Conservation (phyloP, 2,329 filamentous ascomycete genomes). For the Colletotrichum endophyticum region DNA sequence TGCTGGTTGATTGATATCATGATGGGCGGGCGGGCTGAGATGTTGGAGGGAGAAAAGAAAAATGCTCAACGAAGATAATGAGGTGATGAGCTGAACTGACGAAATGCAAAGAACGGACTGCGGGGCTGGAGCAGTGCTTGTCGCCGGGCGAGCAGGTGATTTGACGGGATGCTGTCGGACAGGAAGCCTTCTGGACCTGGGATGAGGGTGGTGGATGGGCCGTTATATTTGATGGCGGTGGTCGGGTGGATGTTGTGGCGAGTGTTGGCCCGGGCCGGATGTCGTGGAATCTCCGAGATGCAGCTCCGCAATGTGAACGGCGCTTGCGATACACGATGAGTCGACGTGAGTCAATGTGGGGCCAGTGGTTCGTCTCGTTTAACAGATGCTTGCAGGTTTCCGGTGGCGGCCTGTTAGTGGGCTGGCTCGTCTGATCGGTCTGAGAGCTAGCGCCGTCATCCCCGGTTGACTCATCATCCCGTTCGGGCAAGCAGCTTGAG, state of each 20-base stretch:
- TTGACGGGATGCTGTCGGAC: background rate
- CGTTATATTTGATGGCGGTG: background rate
- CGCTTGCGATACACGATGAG: background rate
- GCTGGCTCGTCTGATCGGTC: background rate
- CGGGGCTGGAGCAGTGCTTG: constrained; percentile 6
- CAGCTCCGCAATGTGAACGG: background rate
- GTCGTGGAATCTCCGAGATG: constrained; percentile 3
- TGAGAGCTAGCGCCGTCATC: background rate
- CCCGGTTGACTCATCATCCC: constrained; percentile 9
- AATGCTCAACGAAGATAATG: constrained; percentile 3
- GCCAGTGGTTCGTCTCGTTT: background rate
- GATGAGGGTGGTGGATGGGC: background rate
- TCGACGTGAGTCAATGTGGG: constrained; percentile 14
- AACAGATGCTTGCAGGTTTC: background rate
- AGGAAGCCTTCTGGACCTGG: background rate
- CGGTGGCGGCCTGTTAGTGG: background rate
- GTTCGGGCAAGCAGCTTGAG: background rate
- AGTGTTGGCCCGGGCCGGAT: background rate
- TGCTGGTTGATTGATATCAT: constrained; percentile 44
- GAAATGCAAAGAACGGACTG: constrained; percentile 9
- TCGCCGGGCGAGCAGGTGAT: background rate
- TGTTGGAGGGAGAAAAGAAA: background rate
- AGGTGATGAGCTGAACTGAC: constrained; percentile 22
- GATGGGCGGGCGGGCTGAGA: background rate
- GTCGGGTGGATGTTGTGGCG: background rate